Evolutionary conservation across 2,329 filamentous ascomycete genomes (phyloP).

Genomic region (Stagonosporopsis vannaccii): DNA sequence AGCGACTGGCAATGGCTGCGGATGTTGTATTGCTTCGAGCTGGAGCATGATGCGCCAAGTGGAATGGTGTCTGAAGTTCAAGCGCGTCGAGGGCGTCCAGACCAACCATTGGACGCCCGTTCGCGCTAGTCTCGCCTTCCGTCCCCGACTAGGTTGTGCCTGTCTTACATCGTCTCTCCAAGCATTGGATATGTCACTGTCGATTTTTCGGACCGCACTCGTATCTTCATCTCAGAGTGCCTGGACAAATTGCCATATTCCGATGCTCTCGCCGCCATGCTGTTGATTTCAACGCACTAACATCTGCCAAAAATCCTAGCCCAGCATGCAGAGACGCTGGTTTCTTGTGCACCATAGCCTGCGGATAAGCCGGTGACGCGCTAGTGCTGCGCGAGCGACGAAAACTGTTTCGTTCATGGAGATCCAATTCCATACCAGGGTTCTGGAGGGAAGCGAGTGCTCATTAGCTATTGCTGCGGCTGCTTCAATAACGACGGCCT

Average conservation of each 20-base stretch:
- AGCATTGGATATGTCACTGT: slow-evolving; percentile 15
- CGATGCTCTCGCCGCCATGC: slow-evolving; percentile 1
- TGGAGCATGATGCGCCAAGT: slow-evolving; percentile 12
- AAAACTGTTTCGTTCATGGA: not conserved
- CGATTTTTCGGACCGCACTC: not conserved
- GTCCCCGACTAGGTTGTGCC: slow-evolving; percentile 10
- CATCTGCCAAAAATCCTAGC: not conserved
- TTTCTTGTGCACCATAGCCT: not conserved
- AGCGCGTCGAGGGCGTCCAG: slow-evolving; percentile 8
- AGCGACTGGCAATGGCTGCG: not conserved
- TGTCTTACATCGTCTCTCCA: not conserved
- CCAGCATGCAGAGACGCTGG: not conserved
- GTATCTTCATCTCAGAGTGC: not conserved
- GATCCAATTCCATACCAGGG: not conserved
- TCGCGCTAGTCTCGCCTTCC: slow-evolving; percentile 4
- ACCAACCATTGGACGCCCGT: slow-evolving; percentile 6
- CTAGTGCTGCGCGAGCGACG: not conserved
- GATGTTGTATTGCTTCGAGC: slow-evolving; percentile 6
- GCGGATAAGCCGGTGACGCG: not conserved
- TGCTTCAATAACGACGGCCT: not conserved
- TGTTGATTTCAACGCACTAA: not conserved
- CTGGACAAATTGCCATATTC: not conserved
- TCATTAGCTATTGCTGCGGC: no score
- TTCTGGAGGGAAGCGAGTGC: not conserved
- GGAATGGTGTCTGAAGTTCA: slow-evolving; percentile 14